Evolutionary conservation across 1,284 basidiomycete species (phyloP).

Genomic region (Ceratobasidium sp.): DNA sequence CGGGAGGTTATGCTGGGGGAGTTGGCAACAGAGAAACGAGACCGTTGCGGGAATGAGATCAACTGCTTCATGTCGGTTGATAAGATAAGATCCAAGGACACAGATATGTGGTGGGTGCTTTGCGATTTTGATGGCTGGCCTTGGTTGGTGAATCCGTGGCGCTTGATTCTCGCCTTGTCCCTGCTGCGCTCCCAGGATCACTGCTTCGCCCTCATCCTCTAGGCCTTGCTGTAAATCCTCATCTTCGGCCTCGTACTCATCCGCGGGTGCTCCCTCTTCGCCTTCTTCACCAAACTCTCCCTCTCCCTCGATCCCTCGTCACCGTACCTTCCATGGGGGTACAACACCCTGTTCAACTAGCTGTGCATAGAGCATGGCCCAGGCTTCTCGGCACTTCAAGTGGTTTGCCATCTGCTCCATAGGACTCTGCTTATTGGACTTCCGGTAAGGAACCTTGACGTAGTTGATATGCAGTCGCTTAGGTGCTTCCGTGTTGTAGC

Average conservation of each 20-base stretch:
- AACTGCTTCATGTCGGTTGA: neutral
- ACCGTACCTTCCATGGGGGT: too few species aligned
- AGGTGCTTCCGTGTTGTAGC: conserved; percentile 42
- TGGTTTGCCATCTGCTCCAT: conserved; percentile 34
- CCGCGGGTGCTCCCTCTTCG: too few species aligned
- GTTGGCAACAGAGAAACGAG: neutral
- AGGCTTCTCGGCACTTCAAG: conserved; percentile 18
- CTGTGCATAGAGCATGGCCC: too few species aligned
- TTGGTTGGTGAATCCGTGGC: too few species aligned
- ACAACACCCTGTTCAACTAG: too few species aligned
- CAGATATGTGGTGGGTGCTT: neutral
- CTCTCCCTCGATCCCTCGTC: too few species aligned
- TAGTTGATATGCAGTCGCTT: conserved; percentile 45
- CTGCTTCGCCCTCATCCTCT: too few species aligned
- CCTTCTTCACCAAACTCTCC: too few species aligned
- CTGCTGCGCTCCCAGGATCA: too few species aligned
- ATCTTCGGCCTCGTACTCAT: too few species aligned
- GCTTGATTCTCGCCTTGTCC: too few species aligned
- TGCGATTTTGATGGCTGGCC: neutral
- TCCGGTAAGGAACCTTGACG: conserved; percentile 39
- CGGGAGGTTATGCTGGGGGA: neutral
- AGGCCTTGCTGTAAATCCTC: too few species aligned
- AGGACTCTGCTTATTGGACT: conserved; percentile 14
- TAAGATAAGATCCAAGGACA: neutral
- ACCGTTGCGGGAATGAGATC: conserved; percentile 1